Evolutionary conservation across 1,284 basidiomycete genomes (phyloP).

Genomic region (Ceratobasidium theobromae): DNA sequence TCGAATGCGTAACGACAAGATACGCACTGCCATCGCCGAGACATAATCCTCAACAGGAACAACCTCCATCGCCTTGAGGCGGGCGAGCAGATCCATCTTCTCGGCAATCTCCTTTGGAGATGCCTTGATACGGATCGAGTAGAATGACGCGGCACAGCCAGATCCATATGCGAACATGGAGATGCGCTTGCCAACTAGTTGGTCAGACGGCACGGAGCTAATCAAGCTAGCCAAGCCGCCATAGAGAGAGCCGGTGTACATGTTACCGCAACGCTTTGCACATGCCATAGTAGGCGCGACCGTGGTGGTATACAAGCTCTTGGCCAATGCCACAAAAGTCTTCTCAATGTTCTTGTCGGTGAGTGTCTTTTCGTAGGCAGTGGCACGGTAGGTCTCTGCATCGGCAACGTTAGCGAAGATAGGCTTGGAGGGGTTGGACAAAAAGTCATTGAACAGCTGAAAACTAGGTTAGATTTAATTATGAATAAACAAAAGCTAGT

Average conservation of each 20-base stretch:
- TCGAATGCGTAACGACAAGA: neutral
- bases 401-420: conserved; percentile 74
- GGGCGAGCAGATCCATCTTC: conserved; percentile 76
- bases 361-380: conserved; percentile 72
- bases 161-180: conserved; percentile 94
- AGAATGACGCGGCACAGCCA: conserved; percentile 92
- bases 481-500: neutral
- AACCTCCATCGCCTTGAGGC: conserved; percentile 85
- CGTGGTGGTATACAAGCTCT: conserved; percentile 62
- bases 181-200: conserved; percentile 77
- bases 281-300: conserved; percentile 70
- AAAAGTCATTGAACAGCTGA: conserved; percentile 85
- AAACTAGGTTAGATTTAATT: conserved; percentile 2
- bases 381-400: conserved; percentile 65
- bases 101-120: conserved; percentile 77
- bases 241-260: conserved; percentile 98
- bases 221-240: conserved; percentile 87
- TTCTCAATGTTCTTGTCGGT: conserved; percentile 96
- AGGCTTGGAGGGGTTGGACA: conserved; percentile 71
- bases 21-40: conserved; percentile 66
- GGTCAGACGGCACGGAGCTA: conserved; percentile 63
- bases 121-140: conserved; percentile 80
- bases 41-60: conserved; percentile 88
- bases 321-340: conserved; percentile 77
- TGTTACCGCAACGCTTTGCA: conserved; percentile 91